phyloP scores from a whole-genome alignment of 139 green algal species.

The Picochlorum sp. region DNA sequence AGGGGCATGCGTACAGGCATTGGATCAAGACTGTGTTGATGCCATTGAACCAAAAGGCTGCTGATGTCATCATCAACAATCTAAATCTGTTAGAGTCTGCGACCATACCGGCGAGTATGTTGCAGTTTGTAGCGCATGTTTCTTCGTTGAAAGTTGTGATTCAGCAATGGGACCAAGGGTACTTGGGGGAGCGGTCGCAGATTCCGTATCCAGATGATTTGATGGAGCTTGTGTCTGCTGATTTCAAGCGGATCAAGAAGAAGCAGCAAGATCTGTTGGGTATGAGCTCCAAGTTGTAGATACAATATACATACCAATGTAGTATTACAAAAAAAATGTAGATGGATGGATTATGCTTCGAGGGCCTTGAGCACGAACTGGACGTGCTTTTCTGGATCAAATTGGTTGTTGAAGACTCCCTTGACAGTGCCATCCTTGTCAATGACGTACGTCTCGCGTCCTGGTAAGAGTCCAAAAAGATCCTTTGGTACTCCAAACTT shows the following conservation, averaged over 20 bases:
- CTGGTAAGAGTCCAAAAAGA: conserved; percentile 8
- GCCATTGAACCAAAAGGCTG: conserved; percentile 74
- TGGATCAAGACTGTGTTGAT: conserved; percentile 81
- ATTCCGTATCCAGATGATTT: conserved; percentile 69
- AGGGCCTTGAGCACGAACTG: conserved; percentile 3
- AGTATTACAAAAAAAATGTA: too few species aligned
- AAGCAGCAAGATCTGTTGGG: conserved; percentile 56
- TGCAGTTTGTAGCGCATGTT: conserved; percentile 78
- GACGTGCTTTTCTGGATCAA: conserved; percentile 10
- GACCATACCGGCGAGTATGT: conserved; percentile 54
- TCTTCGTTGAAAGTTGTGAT: conserved; percentile 60
- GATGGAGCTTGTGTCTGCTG: conserved; percentile 27
- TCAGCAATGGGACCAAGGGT: conserved; percentile 34
- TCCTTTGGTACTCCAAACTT: conserved; percentile 10
- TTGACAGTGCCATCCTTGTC: conserved; percentile 1
- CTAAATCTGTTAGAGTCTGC: conserved; percentile 57
- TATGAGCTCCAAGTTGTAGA: neutral
- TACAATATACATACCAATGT: too few species aligned
- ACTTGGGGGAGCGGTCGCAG: conserved; percentile 38
- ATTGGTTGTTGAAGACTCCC: conserved; percentile 8
- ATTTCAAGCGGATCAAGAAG: conserved; percentile 57
- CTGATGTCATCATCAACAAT: conserved; percentile 41
- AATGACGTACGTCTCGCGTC: conserved; percentile 9
- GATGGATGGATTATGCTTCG: neutral
- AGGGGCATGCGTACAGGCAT: conserved; percentile 57